A percentile compares a stretch with the other conserved stretches of the same genome.
Conservation (phyloP, 768 basidiomycete species). For the Chalciporus sphaerocephalus region DNA sequence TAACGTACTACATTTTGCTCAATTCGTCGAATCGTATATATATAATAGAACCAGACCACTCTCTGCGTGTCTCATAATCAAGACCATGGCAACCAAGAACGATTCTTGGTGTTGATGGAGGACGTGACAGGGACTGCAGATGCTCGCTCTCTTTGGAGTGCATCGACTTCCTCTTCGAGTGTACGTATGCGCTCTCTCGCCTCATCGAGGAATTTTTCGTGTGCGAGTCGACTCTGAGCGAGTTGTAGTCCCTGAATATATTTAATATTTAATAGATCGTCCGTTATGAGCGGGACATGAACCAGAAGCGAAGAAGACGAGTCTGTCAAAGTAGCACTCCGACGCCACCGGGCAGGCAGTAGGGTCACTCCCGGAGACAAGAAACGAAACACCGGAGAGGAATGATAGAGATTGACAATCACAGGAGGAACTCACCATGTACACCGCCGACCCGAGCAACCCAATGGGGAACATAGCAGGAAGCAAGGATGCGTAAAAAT, state of each 20-base stretch:
- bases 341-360: constrained; percentile 7
- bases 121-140: background rate
- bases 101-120: constrained; percentile 2
- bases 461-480: constrained; percentile 79
- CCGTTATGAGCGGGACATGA: constrained; percentile 9
- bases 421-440: constrained; percentile 47
- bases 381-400: background rate
- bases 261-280: constrained; percentile 4
- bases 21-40: constrained; percentile 7
- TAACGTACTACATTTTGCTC: background rate
- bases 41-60: constrained; percentile 11
- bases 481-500: constrained; percentile 64
- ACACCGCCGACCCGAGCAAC: constrained; percentile 74
- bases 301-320: background rate
- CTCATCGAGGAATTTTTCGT: constrained; percentile 68
- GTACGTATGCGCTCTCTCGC: constrained; percentile 46
- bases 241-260: constrained; percentile 58
- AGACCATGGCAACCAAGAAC: constrained; percentile 24
- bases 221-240: constrained; percentile 55
- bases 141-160: constrained; percentile 24
- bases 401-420: background rate
- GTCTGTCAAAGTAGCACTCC: constrained; percentile 3
- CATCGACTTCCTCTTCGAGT: constrained; percentile 58
- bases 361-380: background rate
- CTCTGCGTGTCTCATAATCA: background rate